Conservation (phyloP, 768 basidiomycete species). For the Mycena rosella region DNA sequence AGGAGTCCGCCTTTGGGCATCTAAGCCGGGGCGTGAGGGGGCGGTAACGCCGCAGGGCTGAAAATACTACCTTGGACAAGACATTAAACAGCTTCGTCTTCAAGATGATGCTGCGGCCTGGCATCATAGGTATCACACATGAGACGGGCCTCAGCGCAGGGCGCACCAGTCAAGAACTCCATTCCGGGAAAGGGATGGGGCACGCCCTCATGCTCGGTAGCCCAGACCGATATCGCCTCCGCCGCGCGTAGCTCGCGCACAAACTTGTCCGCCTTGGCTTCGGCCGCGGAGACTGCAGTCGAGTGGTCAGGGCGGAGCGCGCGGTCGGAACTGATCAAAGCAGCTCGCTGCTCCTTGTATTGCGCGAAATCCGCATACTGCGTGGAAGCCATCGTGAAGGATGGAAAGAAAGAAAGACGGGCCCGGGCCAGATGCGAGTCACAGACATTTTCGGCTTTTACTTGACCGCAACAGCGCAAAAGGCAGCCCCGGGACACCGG, state of each 20-base stretch:
- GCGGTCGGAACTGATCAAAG: slow-evolving; percentile 60
- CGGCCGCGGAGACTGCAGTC: slow-evolving; percentile 48
- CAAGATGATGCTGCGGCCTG: slow-evolving; percentile 69
- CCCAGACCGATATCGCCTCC: slow-evolving; percentile 75
- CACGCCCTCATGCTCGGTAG: slow-evolving; percentile 57
- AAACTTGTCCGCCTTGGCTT: slow-evolving; percentile 68
- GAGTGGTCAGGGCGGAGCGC: slow-evolving; percentile 64
- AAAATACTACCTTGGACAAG: slow-evolving; percentile 64
- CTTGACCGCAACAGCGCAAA: too few species aligned
- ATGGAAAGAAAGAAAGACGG: slow-evolving; percentile 1
- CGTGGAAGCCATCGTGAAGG: slow-evolving; percentile 5
- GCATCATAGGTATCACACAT: not conserved
- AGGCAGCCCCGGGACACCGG: too few species aligned
- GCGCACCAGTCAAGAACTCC: slow-evolving; percentile 78
- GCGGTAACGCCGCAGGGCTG: not conserved
- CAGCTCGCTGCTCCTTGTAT: slow-evolving; percentile 49
- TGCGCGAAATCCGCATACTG: slow-evolving; percentile 36
- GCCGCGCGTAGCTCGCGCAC: slow-evolving; percentile 65
- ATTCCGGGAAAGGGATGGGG: slow-evolving; percentile 82
- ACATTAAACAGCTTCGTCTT: slow-evolving; percentile 73
- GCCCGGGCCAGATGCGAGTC: not conserved
- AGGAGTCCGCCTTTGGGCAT: slow-evolving; percentile 88
- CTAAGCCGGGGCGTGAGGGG: slow-evolving; percentile 46
- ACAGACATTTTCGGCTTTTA: not conserved
- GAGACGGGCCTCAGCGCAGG: not conserved